Evolutionary conservation across 2,329 filamentous ascomycete species (phyloP).

Genomic region (Pestalotiopsis sp.): DNA sequence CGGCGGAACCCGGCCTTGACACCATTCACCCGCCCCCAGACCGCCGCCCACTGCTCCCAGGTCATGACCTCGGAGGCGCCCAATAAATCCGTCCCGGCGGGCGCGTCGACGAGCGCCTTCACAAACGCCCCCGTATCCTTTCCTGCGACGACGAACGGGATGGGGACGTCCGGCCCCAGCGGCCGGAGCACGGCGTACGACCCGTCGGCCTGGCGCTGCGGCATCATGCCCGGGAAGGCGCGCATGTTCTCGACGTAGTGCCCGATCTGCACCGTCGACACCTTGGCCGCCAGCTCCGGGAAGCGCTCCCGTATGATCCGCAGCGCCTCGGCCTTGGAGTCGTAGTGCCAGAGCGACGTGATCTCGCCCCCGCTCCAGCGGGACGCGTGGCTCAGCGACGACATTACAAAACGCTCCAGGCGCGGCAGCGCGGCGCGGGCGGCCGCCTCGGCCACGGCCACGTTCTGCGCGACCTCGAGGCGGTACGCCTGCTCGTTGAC

Average conservation of each 20-base stretch:
- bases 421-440: constrained; percentile 10
- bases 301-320: constrained; percentile 8
- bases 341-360: constrained; percentile 18
- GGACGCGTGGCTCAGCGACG: constrained; percentile 14
- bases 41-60: constrained; percentile 2
- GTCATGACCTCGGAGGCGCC: constrained; percentile 13
- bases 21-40: constrained; percentile 12
- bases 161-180: not conserved
- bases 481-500: constrained; percentile 14
- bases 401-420: constrained; percentile 19
- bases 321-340: constrained; percentile 18
- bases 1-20: constrained; percentile 8
- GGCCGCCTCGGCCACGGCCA: constrained; percentile 30
- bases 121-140: constrained; percentile 13
- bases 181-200: constrained; percentile 12
- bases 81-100: constrained; percentile 4
- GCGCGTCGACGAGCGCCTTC: constrained; percentile 11
- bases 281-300: constrained; percentile 11
- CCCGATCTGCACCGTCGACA: constrained; percentile 17
- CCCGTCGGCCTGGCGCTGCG: constrained; percentile 15
- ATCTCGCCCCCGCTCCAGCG: constrained; percentile 17
- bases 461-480: constrained; percentile 15
- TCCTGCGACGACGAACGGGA: constrained; percentile 2
- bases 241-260: constrained; percentile 17
- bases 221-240: constrained; percentile 13